Base-by-base conservation (phyloP, 805 yeast genomes). In the Candida vartiovaarae region DNA sequence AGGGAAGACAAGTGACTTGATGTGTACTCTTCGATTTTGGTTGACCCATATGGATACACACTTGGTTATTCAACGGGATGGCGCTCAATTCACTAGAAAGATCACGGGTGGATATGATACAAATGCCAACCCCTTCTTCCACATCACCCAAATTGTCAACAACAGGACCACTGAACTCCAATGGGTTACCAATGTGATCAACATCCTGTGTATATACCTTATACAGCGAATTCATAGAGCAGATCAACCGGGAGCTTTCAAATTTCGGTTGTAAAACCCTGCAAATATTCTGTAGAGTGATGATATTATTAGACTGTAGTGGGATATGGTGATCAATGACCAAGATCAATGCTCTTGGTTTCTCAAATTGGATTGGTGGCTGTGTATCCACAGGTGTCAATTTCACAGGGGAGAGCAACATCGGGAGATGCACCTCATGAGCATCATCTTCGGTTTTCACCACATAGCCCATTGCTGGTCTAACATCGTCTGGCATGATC, bases 361-460 rank as follows among this genome's bases (percentile, higher is more conserved):
- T 43, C 10, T 44, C 38, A 4, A 50, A 50, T 11, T 47, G 51
- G n/a, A 24, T 9, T 34, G 51, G 51, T 26, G 27, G 37, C n/a
- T 27, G 10, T 26, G 23, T 39, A 5, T 37, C 40, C 45, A 38
- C 31, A 24, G 49, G 43, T 27, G 48, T 40, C 23, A 50, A 8
- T 8, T 42, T 42, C 27, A 53, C 30, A 6, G 62, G 60, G 4
- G 60, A 55, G 8, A 57, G 36, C 34, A 48, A 32, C 4, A 56
- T 55, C 6, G 60, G 56, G 2, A 56, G 34, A 1, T 50, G 47
- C 24, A 51, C 23, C 28, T 55, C 50, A 33, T 49, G 52, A 8
- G 33, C 9, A 3, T 26, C 36, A 8, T 36, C 6, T 3, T 8
- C 10, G 28, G 35, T 42, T 6, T 33, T 24, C 8, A 2, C 15